Base-by-base conservation (phyloP, 192 early-diverging fungal species). In the Oehlia diaphana region DNA sequence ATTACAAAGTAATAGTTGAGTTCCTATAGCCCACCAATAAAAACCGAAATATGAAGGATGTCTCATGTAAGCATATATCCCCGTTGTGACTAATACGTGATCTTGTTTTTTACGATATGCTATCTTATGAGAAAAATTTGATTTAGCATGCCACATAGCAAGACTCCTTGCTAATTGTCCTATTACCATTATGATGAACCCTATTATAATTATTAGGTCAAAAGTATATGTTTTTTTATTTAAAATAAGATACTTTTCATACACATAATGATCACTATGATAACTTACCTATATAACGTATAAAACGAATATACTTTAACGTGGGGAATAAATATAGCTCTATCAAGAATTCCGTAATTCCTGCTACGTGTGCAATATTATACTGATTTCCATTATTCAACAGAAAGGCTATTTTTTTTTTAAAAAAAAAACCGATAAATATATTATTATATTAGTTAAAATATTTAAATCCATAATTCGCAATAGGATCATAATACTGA, bases 41-140 rank as follows among this genome's bases (percentile, higher is more conserved):
- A 97, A 99, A 39, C 94, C 96, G 79, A 96, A 95, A 79, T 99
- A 99, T 14, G 95, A 93, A 14, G 97, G 97, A 80, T 99, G 97
- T 28, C 97, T 91, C 81, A 97, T 90, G 35, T 91, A 96, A 87
- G 84, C 85, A 87, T 99, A 99, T 58, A 99, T 90, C 14, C 97
- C 96, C 47, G 90, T 90, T 2, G 92, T 95, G 14, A 99, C 93
- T 19, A 99, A 88, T 61, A 82, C 84, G 83, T 99, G 97, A 65
- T 91, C 87, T 4, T 78, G 76, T 50, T 87, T 87, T 79, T 94
- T 94, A 23, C 88, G 82, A 66, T 90, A 89, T 39, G 90, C 90
- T 28, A 99, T 91, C 42, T 91, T 84, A 81, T 99, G 97, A 63
- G 90, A 91, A 80, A 95, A 95, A 84, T 97, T 99, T 16, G 89